Base-by-base conservation (phyloP, 2,329 filamentous ascomycete species). In the Dendrostoma leiphaemia region DNA sequence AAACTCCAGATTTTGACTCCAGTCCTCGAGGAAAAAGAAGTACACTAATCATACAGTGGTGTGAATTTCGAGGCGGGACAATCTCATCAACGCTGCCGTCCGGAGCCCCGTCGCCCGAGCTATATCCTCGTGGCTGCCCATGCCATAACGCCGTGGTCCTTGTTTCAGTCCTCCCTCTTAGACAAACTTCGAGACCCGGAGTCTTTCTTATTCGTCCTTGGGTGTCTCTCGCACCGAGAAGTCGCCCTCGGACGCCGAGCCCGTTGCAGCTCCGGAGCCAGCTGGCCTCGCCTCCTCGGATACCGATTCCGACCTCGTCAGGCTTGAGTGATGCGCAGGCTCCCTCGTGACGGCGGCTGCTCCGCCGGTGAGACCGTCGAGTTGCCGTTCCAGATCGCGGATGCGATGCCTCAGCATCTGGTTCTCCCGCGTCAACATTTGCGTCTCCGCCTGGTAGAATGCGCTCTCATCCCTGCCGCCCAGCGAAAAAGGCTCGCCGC, bases 391-490 rank as follows among this genome's bases (percentile, higher is more conserved):
- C 13, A 91, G 72, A 63, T 91, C 88, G 32, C 86, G 79, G 56
- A 91, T 89, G 46, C 89, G 79, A 66, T 86, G 80, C 58, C 86
- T 84, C 48, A 93, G 74, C 89, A 93, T 91, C 70, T 92, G 89
- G 62, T 92, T 93, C 73, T 92, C 89, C 24, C 89, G 78, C 21
- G 85, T 81, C 63, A 93, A 71, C 72, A 84, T 91, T 70, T 90
- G 87, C 1, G 88, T 90, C 71, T 93, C 89, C 4, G 89, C 89
- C 67, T 91, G 88, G 64, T 92, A 92, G 67, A 91, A 91, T 1
- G 86, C 85, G 59, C 81, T 85, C 67, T 92, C 89, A 63, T 91
- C 89, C 17, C 88, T 77, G 7, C 81, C 81, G n/a, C 80, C 81
- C 1, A 88, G 75, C 45, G 80, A 70, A 73, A 79, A 83, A 28